phyloP scores from a whole-genome alignment of 1,284 basidiomycete genomes.

The Ustilago nuda region DNA sequence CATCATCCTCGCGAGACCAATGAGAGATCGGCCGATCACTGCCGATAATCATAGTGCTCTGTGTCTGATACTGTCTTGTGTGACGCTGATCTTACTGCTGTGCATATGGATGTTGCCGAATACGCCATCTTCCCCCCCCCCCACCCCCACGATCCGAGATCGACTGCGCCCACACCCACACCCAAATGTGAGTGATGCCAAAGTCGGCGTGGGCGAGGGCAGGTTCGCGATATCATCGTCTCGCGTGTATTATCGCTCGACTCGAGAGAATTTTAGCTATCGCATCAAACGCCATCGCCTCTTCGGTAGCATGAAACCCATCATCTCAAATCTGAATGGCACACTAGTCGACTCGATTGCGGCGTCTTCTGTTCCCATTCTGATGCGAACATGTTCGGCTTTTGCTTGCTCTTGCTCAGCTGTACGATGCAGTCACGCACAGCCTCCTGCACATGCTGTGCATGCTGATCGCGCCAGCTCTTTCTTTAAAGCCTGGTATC shows the following conservation, averaged over 20 bases:
- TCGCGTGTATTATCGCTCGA: neutral
- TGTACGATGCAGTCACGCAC: neutral
- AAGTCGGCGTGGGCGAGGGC: neutral
- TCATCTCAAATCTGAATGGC: neutral
- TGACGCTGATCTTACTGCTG: no score
- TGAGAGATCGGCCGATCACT: neutral
- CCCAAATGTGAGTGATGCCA: no score
- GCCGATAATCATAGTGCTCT: neutral
- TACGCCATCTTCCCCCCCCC: no score
- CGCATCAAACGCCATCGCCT: neutral
- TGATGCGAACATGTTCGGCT: neutral
- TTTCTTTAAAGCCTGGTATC: neutral
- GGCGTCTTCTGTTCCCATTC: neutral
- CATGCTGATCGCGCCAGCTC: neutral
- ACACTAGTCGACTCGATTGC: constrained; percentile 1
- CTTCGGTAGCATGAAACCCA: neutral
- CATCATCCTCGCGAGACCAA: neutral
- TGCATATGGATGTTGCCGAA: no score
- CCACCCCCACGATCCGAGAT: neutral
- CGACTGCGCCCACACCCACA: neutral
- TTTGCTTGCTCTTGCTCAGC: constrained; percentile 1
- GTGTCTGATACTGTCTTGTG: no score
- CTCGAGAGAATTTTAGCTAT: neutral
- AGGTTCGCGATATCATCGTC: neutral
- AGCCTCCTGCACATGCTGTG: neutral